These are phyloP conservation scores for Pythium folliculosum DNA, from an alignment of 352 stramenopile species.

Conservation along the genomic window DNA sequence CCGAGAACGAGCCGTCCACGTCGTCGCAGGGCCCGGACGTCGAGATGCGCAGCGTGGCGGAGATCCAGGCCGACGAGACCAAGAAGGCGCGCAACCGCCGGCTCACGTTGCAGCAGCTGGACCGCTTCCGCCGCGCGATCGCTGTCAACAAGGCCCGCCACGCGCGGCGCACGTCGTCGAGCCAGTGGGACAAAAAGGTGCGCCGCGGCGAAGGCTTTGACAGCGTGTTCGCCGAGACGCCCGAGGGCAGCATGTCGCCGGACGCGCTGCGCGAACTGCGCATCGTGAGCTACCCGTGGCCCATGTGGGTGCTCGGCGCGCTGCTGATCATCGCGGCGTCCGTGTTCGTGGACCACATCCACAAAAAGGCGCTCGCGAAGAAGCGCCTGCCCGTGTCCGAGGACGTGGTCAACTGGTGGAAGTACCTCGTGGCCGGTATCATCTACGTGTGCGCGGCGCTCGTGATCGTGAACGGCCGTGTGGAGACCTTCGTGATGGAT, in stretches of 20 bases:
- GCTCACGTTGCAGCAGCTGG: slow-evolving; percentile 36
- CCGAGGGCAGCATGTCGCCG: slow-evolving; percentile 7
- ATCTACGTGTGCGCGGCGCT: slow-evolving; percentile 49
- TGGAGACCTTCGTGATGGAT: slow-evolving; percentile 67
- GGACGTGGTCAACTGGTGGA: slow-evolving; percentile 50
- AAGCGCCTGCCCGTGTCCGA: slow-evolving; percentile 1
- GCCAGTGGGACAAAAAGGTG: slow-evolving; percentile 23
- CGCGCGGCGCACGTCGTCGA: slow-evolving; percentile 16
- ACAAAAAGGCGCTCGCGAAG: slow-evolving; percentile 31
- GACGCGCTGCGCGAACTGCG: slow-evolving; percentile 36
- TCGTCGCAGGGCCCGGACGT: slow-evolving; percentile 14
- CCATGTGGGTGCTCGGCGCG: slow-evolving; percentile 54
- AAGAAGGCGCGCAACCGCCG: slow-evolving; percentile 26
- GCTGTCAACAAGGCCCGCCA: slow-evolving; percentile 18
- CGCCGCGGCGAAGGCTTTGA: slow-evolving; percentile 31
- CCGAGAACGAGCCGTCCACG: slow-evolving; percentile 5
- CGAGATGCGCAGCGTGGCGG: slow-evolving; percentile 27
- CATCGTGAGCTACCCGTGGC: slow-evolving; percentile 60
- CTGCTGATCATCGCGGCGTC: slow-evolving; percentile 56
- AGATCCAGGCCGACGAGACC: slow-evolving; percentile 10
- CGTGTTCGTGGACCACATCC: slow-evolving; percentile 59
- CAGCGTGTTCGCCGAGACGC: slow-evolving; percentile 31
- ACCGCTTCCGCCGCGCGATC: slow-evolving; percentile 39
- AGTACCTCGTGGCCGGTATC: slow-evolving; percentile 59
- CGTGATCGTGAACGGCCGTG: slow-evolving; percentile 51